phyloP scores from a whole-genome alignment of 2,329 filamentous ascomycete species.

The Beauveria australis region DNA sequence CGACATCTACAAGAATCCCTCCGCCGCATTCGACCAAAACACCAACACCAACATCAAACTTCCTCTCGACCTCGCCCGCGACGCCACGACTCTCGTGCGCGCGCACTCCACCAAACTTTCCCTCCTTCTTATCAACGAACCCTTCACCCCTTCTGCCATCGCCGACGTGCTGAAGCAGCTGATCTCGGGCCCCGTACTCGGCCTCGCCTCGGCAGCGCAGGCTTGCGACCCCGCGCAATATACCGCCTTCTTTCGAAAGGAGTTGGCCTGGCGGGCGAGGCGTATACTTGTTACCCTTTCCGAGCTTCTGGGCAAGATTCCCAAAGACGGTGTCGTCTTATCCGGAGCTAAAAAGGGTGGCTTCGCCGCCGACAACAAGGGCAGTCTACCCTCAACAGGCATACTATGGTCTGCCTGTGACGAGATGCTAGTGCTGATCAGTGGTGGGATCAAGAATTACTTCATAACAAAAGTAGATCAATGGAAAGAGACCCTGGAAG shows the following conservation, averaged over 20 bases:
- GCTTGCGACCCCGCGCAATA: slow-evolving; percentile 54
- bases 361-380: slow-evolving; percentile 34
- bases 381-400: slow-evolving; percentile 59
- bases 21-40: slow-evolving; percentile 11
- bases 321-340: slow-evolving; percentile 47
- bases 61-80: slow-evolving; percentile 60
- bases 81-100: slow-evolving; percentile 64
- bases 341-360: slow-evolving; percentile 19
- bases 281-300: slow-evolving; percentile 55
- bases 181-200: slow-evolving; percentile 64
- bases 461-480: slow-evolving; percentile 65
- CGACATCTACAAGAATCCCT: slow-evolving; percentile 27
- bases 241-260: slow-evolving; percentile 53
- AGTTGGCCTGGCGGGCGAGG: slow-evolving; percentile 52
- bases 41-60: slow-evolving; percentile 30
- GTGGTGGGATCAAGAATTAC: slow-evolving; percentile 60
- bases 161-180: slow-evolving; percentile 62
- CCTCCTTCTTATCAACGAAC: slow-evolving; percentile 75
- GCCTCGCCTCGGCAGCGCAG: slow-evolving; percentile 62
- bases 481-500: slow-evolving; percentile 66
- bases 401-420: slow-evolving; percentile 82
- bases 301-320: slow-evolving; percentile 52
- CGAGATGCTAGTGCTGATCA: slow-evolving; percentile 54
- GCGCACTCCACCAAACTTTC: slow-evolving; percentile 84
- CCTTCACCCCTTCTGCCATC: slow-evolving; percentile 75